A percentile compares a stretch with the other conserved stretches of the same genome.
These are phyloP conservation scores for Hansenula anomala DNA, from an alignment of 1,139 yeast genomes.

Conservation along the genomic window DNA sequence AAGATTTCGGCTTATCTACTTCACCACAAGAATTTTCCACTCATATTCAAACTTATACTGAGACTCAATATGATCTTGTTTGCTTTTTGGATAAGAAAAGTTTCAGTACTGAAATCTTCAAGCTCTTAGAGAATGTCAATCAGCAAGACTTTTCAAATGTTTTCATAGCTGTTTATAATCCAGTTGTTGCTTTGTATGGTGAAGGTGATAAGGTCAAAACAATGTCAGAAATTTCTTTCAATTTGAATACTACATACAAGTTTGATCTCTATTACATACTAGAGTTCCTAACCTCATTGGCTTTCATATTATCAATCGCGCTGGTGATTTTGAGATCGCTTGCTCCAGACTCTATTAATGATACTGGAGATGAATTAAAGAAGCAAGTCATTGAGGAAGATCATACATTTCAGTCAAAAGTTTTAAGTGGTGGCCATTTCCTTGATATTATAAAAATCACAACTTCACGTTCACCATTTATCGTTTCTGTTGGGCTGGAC, in stretches of 20 bases:
- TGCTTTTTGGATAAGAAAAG: slow-evolving; percentile 6
- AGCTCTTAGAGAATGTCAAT: slow-evolving; percentile 4
- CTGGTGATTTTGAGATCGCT: slow-evolving; percentile 15
- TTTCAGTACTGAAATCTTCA: slow-evolving; percentile 9
- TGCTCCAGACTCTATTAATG: slow-evolving; percentile 8
- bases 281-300: slow-evolving; percentile 38
- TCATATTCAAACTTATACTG: background rate
- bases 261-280: slow-evolving; percentile 36
- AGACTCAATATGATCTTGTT: slow-evolving; percentile 1
- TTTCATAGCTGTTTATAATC: slow-evolving; percentile 20
- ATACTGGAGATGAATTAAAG: slow-evolving; percentile 10
- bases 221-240: slow-evolving; percentile 12
- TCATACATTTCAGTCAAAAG: slow-evolving; percentile 31
- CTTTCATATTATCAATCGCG: slow-evolving; percentile 31
- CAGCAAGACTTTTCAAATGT: slow-evolving; percentile 3
- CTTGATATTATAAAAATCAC: slow-evolving; percentile 59
- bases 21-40: background rate
- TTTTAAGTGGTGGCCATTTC: slow-evolving; percentile 46
- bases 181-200: slow-evolving; percentile 20
- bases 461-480: slow-evolving; percentile 52
- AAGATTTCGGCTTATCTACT: background rate
- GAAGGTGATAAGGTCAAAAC: background rate
- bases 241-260: slow-evolving; percentile 26
- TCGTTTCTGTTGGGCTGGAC: slow-evolving; percentile 70
- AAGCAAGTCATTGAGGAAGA: slow-evolving; percentile 10